A percentile compares a stretch with the other conserved stretches of the same genome.
These are phyloP conservation scores for Triticum monococcum DNA, from an alignment of 176 grass and related monocot species.

Conservation along the genomic window DNA sequence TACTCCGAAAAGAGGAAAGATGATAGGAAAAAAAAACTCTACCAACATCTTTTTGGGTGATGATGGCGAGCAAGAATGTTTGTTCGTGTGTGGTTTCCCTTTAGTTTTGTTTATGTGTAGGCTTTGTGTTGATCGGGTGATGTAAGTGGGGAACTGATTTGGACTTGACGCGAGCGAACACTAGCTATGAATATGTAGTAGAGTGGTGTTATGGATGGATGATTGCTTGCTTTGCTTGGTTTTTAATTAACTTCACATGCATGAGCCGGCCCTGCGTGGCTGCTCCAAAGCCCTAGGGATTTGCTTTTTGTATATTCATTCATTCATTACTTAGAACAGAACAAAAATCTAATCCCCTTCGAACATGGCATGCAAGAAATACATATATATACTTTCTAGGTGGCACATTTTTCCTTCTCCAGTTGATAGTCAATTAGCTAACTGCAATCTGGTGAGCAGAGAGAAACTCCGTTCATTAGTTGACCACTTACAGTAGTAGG, in stretches of 20 bases:
- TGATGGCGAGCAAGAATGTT: neutral
- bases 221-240: conserved; percentile 28
- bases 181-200: neutral
- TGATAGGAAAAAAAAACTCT: no score
- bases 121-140: no score
- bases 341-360: neutral
- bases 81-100: neutral
- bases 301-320: conserved; percentile 16
- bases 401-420: neutral
- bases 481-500: neutral
- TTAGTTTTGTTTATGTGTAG: no score
- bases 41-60: neutral
- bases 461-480: neutral
- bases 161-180: no score
- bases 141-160: no score
- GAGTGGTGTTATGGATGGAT: neutral
- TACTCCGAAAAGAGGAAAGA: no score
- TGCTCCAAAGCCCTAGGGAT: conserved; percentile 21
- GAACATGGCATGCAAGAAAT: neutral
- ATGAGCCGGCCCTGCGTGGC: neutral
- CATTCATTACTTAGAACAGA: neutral
- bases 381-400: neutral
- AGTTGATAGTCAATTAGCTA: neutral
- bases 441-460: neutral
- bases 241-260: conserved; percentile 30